These are phyloP conservation scores for Thermoascus crustaceus DNA, from an alignment of 2,329 filamentous ascomycete genomes.

Conservation along the genomic window DNA sequence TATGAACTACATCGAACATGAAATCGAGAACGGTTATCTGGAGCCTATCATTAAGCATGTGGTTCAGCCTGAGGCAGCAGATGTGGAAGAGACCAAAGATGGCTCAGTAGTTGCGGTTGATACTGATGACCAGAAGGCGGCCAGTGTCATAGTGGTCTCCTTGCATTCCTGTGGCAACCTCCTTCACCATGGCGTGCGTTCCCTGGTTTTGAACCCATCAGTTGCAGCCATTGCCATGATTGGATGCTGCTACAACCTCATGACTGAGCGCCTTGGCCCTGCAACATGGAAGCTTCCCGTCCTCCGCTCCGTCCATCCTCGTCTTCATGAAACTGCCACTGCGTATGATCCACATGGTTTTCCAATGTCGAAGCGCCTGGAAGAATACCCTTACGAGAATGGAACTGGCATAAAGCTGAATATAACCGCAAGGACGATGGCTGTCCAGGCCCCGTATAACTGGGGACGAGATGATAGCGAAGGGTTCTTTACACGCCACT, in stretches of 20 bases:
- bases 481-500: constrained; percentile 84
- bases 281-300: constrained; percentile 78
- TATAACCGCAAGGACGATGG: constrained; percentile 97
- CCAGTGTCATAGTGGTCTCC: constrained; percentile 72
- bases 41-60: constrained; percentile 32
- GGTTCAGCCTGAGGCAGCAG: constrained; percentile 14
- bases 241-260: constrained; percentile 94
- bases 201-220: constrained; percentile 71
- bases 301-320: constrained; percentile 64
- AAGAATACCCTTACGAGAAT: constrained; percentile 45
- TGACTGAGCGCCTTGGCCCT: constrained; percentile 82
- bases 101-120: not conserved
- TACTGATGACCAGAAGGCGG: constrained; percentile 4
- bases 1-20: constrained; percentile 38
- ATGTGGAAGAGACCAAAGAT: constrained; percentile 1
- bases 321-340: constrained; percentile 59
- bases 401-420: constrained; percentile 69
- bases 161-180: constrained; percentile 97
- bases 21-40: constrained; percentile 36
- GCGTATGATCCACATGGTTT: constrained; percentile 85
- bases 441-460: constrained; percentile 87
- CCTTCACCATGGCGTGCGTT: constrained; percentile 87
- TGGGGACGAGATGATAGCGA: constrained; percentile 78
- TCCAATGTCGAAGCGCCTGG: constrained; percentile 72
- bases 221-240: constrained; percentile 91